Conservation (phyloP, 192 early-diverging fungal genomes). For the Coemansia sp. region DNA sequence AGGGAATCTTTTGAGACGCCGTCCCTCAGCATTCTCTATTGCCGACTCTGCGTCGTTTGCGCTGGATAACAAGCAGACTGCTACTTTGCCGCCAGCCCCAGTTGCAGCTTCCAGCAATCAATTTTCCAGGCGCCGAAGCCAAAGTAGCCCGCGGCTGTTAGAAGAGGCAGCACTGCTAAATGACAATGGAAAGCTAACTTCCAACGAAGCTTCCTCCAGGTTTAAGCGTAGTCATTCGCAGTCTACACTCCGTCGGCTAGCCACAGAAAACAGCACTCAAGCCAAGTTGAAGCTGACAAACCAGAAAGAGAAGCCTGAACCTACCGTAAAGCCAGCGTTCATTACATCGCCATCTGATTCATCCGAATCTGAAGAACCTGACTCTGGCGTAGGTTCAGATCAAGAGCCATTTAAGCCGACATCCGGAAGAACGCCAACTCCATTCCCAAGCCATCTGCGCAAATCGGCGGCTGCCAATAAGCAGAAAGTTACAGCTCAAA, state of each 20-base stretch:
- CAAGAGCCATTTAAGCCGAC: conserved; percentile 22
- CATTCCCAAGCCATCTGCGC: conserved; percentile 29
- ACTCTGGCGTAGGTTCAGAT: neutral
- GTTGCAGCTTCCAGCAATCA: neutral
- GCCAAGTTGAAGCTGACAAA: conserved; percentile 10
- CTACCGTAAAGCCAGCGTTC: conserved; percentile 9
- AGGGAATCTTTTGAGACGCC: conserved; percentile 15
- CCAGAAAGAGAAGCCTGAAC: neutral
- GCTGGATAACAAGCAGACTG: neutral
- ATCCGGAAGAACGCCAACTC: conserved; percentile 33
- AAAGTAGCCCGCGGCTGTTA: conserved; percentile 1
- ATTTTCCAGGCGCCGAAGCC: conserved; percentile 9
- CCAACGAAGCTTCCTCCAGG: neutral
- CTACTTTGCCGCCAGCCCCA: neutral
- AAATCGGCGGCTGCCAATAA: neutral
- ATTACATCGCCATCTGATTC: conserved; percentile 3
- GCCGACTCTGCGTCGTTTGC: conserved; percentile 21
- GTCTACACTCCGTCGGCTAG: conserved; percentile 33
- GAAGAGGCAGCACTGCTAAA: neutral
- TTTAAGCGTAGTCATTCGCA: conserved; percentile 34
- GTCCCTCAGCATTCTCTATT: conserved; percentile 47
- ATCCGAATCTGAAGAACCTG: conserved; percentile 6
- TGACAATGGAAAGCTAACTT: neutral
- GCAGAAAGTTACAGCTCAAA: neutral
- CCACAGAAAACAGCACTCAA: conserved; percentile 39